Base-by-base conservation (phyloP, 371 early-diverging fungal genomes). In the Zychaea mexicana region DNA sequence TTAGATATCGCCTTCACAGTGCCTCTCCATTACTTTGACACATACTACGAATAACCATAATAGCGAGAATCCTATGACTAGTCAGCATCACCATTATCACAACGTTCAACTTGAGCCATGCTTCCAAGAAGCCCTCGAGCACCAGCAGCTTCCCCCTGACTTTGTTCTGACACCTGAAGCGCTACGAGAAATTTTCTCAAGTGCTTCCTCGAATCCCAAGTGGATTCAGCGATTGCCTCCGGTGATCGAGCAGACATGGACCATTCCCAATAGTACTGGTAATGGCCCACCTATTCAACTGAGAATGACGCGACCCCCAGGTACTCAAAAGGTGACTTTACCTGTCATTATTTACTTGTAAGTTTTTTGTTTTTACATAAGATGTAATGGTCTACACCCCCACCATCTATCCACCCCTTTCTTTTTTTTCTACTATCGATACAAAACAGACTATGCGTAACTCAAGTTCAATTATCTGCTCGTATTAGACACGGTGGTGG, bases 401-500 rank as follows among this genome's bases (percentile, higher is more conserved):
- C 12, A 33, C n/a, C n/a, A n/a, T n/a, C n/a, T n/a, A n/a, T 17
- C 17, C 39, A 53, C 28, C 9, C 6, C 19, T 22, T 12, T 28
- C 26, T 15, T 53, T 27, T 53, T 24, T 2, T 9, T 52, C 27
- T 24, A 5, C 45, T 39, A 39, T 15, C 13, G 2, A 13, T 39
- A 39, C 3, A 24, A 38, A 33, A 33, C 12, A n/a, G n/a, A n/a
- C n/a, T n/a, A n/a, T n/a, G n/a, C n/a, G n/a, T n/a, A n/a, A n/a
- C n/a, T n/a, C n/a, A n/a, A n/a, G n/a, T n/a, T n/a, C n/a, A n/a
- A n/a, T 12, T 33, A 33, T 33, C 12, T 33, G 12, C 5, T 12
- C 12, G 5, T 38, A n/a, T 17, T 24, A 60, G 60, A 39, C 71
- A 71, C 32, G 69, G 64, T 36, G 69, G 64, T 6, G 69, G 64